These are phyloP conservation scores for Eucommia ulmoides DNA, from an alignment of 257 asterid genomes.

Conservation along the genomic window DNA sequence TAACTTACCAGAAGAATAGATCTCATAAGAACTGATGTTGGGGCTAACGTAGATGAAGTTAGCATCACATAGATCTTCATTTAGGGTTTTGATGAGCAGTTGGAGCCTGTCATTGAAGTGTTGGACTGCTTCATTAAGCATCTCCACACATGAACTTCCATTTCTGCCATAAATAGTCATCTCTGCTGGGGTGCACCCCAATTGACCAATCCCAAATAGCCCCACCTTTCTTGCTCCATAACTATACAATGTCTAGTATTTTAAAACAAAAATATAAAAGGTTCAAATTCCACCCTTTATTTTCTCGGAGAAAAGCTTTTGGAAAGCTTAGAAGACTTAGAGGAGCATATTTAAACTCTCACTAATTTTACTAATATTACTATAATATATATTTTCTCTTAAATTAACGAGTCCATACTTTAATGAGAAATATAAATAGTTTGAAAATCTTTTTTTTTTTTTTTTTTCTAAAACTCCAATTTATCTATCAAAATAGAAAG, in stretches of 20 bases:
- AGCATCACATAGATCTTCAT: conserved; percentile 9
- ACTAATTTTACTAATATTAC: too few species aligned
- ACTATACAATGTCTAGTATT: conserved; percentile 20
- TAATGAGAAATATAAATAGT: too few species aligned
- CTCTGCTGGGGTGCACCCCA: conserved; percentile 30
- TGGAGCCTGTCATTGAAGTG: conserved; percentile 22
- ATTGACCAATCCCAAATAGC: conserved; percentile 15
- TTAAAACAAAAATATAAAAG: too few species aligned
- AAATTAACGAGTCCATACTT: too few species aligned
- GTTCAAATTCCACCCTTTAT: too few species aligned
- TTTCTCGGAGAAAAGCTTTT: too few species aligned
- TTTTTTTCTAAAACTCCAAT: too few species aligned
- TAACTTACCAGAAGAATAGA: conserved; percentile 12
- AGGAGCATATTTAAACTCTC: too few species aligned
- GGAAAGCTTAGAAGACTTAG: too few species aligned
- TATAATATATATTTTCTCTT: too few species aligned
- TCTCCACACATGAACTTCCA: conserved; percentile 6
- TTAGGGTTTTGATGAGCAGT: conserved; percentile 15
- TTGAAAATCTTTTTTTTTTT: too few species aligned
- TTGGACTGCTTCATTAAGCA: conserved; percentile 15
- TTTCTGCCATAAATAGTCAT: neutral
- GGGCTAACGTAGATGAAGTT: conserved; percentile 10
- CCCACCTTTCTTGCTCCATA: conserved; percentile 33
- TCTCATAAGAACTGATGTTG: conserved; percentile 2
- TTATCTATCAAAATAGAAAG: too few species aligned